Percentiles rank a stretch among this genome's conserved stretches.
Conservation (phyloP, 148 eudicot species). For the Silene latifolia region DNA sequence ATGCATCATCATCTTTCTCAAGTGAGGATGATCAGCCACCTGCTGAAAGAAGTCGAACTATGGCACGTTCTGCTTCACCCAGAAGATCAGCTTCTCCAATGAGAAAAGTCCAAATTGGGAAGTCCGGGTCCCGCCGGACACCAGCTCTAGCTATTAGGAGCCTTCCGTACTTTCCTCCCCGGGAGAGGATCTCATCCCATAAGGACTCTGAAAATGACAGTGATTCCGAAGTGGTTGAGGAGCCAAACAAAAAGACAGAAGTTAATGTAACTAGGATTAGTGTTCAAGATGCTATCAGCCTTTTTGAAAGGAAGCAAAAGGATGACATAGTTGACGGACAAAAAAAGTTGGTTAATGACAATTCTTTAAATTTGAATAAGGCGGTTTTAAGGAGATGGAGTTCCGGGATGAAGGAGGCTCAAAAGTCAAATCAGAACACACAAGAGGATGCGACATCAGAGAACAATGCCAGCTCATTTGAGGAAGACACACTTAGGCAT, state of each 20-base stretch:
- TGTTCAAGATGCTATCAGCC: slow-evolving; percentile 89
- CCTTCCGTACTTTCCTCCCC: slow-evolving; percentile 59
- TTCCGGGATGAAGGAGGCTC: slow-evolving; percentile 60
- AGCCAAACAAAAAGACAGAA: slow-evolving; percentile 49
- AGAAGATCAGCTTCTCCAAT: slow-evolving; percentile 98
- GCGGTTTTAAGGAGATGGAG: slow-evolving; percentile 96
- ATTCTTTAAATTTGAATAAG: slow-evolving; percentile 46
- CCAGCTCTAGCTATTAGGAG: slow-evolving; percentile 79
- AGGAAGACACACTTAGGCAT: slow-evolving; percentile 22
- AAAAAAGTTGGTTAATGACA: slow-evolving; percentile 39
- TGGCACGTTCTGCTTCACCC: slow-evolving; percentile 76
- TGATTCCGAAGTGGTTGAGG: slow-evolving; percentile 55
- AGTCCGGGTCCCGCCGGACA: slow-evolving; percentile 76
- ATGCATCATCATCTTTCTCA: slow-evolving; percentile 60
- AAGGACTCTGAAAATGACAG: slow-evolving; percentile 45
- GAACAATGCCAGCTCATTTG: slow-evolving; percentile 28
- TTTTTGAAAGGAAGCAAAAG: slow-evolving; percentile 86
- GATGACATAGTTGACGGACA: slow-evolving; percentile 50
- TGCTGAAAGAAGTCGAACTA: slow-evolving; percentile 78
- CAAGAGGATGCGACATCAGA: slow-evolving; percentile 34
- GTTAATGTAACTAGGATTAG: slow-evolving; percentile 70
- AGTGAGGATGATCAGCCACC: slow-evolving; percentile 70
- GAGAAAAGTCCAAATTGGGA: slow-evolving; percentile 91
- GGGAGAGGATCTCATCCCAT: slow-evolving; percentile 49
- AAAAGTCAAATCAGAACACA: slow-evolving; percentile 29